Evolutionary conservation across 352 stramenopile species (phyloP), one percentile per base, ranked within the genome.

Genomic region (Phytopythium cucurbitacearum): DNA sequence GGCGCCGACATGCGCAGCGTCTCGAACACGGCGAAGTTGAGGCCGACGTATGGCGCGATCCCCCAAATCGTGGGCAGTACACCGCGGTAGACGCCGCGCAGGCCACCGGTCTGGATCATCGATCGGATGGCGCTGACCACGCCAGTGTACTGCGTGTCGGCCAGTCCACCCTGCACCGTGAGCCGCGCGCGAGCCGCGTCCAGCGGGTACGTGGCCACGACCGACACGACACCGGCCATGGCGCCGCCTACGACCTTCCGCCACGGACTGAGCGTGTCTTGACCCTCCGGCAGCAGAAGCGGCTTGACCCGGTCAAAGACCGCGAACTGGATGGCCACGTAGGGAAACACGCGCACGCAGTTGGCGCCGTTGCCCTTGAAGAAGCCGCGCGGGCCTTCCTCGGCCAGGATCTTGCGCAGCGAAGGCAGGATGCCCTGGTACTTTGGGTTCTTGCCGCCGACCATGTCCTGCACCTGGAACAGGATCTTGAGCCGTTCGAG

Each of bases 291-390:
- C 34, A 82, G 54, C 48, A 87, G 44, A 9, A 86, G 7, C 34
- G 72, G 73, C 52, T 85, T 80, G 40, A 87, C 64, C 7, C 71
- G 66, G 52, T 88, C 72, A 33, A 87, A 91, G 40, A 72, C 69
- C 28, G 78, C 76, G 50, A 91, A 89, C 59, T 92, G 76, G 57
- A 89, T 87, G 48, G 80, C 78, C 11, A 84, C 78, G 64, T 93
- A 91, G 0, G 80, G 80, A 40, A 91, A 88, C 40, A 91, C 77
- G 32, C 82, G 82, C 32, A 82, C 69, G 56, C 77, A 90, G 65
- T 93, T 93, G 55, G 78, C 80, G 48, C 82, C 82, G 65, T 93
- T 91, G 51, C 80, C 80, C 53, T 80, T 84, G 52, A 93, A 90
- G 50, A 85, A 83, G 11, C 80, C 82, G 13, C 66, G 65, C 16